phyloP scores from a whole-genome alignment of 129 eudicot species.

The Lactuca sativa region DNA sequence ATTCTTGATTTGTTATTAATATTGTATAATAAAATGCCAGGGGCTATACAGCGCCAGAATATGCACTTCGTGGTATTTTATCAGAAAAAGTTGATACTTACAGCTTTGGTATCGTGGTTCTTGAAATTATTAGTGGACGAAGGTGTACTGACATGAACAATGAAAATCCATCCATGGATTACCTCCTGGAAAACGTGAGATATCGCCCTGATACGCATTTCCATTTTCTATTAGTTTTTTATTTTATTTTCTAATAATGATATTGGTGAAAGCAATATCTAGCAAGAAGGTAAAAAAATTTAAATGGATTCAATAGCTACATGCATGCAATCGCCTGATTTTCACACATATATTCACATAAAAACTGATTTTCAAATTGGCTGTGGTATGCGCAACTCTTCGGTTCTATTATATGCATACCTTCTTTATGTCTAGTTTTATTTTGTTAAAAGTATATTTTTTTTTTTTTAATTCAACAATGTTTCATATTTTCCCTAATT shows the following conservation, averaged over 20 bases:
- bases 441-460: no score
- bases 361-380: no score
- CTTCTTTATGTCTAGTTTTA: no score
- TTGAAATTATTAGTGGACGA: slow-evolving; percentile 69
- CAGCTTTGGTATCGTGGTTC: slow-evolving; percentile 70
- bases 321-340: no score
- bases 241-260: no score
- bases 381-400: no score
- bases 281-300: no score
- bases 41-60: slow-evolving; percentile 84
- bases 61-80: slow-evolving; percentile 62
- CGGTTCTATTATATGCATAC: no score
- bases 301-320: no score
- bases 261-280: no score
- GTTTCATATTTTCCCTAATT: no score
- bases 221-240: background rate
- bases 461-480: no score
- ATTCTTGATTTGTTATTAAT: background rate
- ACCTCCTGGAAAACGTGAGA: slow-evolving; percentile 64
- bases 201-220: background rate
- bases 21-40: slow-evolving; percentile 23
- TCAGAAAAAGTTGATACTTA: slow-evolving; percentile 76
- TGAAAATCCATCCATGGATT: slow-evolving; percentile 41
- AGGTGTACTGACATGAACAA: slow-evolving; percentile 44
- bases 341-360: background rate